phyloP scores from a whole-genome alignment of 306 rosid species.

The Hippophae tibetana region DNA sequence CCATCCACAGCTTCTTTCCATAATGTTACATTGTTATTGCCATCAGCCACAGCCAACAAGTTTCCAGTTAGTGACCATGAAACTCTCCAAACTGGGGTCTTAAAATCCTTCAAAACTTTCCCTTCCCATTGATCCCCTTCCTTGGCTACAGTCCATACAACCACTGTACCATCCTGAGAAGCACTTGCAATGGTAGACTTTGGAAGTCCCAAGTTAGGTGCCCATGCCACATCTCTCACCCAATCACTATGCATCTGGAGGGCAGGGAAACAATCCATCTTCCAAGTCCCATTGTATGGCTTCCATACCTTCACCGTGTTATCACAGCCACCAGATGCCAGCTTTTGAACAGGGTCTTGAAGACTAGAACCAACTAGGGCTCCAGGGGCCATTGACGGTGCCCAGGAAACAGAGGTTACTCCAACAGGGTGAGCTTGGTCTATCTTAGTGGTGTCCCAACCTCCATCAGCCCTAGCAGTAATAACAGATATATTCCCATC shows the following conservation, averaged over 20 bases:
- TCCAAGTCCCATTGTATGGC: conserved; percentile 65
- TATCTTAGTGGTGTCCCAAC: conserved; percentile 79
- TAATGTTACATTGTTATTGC: conserved; percentile 58
- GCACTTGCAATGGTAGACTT: conserved; percentile 85
- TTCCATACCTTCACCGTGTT: conserved; percentile 90
- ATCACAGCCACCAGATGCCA: conserved; percentile 87
- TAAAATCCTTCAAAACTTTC: conserved; percentile 59
- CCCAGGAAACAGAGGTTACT: conserved; percentile 94
- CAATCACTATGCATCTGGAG: conserved; percentile 80
- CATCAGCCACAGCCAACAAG: conserved; percentile 87
- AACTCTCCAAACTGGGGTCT: conserved; percentile 84
- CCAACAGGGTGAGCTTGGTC: conserved; percentile 89
- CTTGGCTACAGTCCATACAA: conserved; percentile 71
- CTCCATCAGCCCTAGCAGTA: conserved; percentile 77
- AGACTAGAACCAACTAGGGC: conserved; percentile 66
- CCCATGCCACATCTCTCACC: conserved; percentile 94
- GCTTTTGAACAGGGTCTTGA: conserved; percentile 78
- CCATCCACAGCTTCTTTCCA: conserved; percentile 97
- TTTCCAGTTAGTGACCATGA: conserved; percentile 95
- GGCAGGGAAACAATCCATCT: conserved; percentile 82
- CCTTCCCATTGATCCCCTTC: conserved; percentile 96
- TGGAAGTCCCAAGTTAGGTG: conserved; percentile 90
- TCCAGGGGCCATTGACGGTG: conserved; percentile 75
- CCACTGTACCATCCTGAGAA: conserved; percentile 74
- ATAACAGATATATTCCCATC: conserved; percentile 80